phyloP scores from a whole-genome alignment of 2,329 filamentous ascomycete species.

The Diplocarpon mali region DNA sequence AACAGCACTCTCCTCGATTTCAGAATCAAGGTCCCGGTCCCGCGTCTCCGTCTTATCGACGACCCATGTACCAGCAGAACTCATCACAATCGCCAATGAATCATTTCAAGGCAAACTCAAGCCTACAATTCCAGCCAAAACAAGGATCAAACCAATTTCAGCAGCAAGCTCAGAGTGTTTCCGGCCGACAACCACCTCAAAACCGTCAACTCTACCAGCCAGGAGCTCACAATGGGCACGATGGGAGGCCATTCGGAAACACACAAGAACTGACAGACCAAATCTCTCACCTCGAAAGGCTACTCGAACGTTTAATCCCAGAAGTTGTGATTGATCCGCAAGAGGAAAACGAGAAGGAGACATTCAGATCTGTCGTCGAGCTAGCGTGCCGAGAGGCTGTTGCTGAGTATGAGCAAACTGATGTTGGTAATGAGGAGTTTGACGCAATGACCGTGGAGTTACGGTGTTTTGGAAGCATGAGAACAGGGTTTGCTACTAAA shows the following conservation, averaged over 20 bases:
- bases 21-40: constrained; percentile 10
- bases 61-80: constrained; percentile 9
- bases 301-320: constrained; percentile 30
- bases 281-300: constrained; percentile 36
- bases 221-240: constrained; percentile 9
- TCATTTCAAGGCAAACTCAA: constrained; percentile 9
- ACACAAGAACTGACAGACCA: constrained; percentile 39
- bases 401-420: constrained; percentile 37
- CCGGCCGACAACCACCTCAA: constrained; percentile 15
- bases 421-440: constrained; percentile 35
- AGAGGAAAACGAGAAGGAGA: constrained; percentile 61
- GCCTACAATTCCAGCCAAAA: constrained; percentile 9
- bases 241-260: constrained; percentile 10
- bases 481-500: constrained; percentile 76
- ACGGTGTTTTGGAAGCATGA: constrained; percentile 71
- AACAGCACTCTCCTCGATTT: constrained; percentile 16
- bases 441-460: constrained; percentile 49
- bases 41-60: constrained; percentile 15
- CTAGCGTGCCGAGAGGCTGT: constrained; percentile 51
- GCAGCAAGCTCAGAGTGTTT: constrained; percentile 7
- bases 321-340: constrained; percentile 43
- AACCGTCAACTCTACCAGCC: constrained; percentile 26
- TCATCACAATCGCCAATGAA: constrained; percentile 28
- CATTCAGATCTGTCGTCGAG: constrained; percentile 56
- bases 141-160: constrained; percentile 7